phyloP scores from a whole-genome alignment of 2,329 filamentous ascomycete genomes.

The Trichoderma simmonsii region DNA sequence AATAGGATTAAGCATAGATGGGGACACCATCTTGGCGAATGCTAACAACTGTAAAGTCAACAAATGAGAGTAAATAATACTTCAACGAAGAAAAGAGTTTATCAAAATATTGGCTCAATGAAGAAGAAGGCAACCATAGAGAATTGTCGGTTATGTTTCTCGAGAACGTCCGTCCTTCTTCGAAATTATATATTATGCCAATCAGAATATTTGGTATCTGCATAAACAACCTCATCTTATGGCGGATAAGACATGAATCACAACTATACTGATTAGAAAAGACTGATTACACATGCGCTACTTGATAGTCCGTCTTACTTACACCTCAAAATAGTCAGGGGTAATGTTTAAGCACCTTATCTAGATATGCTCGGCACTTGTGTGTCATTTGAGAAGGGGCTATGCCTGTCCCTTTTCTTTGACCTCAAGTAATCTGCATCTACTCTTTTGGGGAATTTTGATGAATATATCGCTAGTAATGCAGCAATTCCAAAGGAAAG shows the following conservation, averaged over 20 bases:
- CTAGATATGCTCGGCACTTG: not conserved
- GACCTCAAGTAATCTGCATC: not conserved
- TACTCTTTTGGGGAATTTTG: not conserved
- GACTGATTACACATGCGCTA: not conserved
- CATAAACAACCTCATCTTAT: not conserved
- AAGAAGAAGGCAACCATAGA: not conserved
- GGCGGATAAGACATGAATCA: not conserved
- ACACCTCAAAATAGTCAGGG: not conserved
- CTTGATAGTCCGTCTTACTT: not conserved
- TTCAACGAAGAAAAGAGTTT: not conserved
- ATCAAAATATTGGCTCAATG: not conserved
- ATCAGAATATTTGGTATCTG: not conserved
- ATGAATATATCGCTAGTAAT: not conserved
- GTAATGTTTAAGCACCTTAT: not conserved
- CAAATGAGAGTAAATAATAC: not conserved
- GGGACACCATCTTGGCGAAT: conserved; percentile 1
- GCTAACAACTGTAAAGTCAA: not conserved
- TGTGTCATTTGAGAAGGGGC: not conserved
- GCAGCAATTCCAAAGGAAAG: not conserved
- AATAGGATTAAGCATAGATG: conserved; percentile 19
- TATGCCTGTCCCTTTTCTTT: not conserved
- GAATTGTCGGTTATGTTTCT: not conserved
- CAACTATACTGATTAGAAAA: not conserved
- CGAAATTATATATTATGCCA: not conserved
- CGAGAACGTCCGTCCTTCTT: not conserved